Conservation (phyloP, 176 grass and related monocot species). For the Aegilops longissima region DNA sequence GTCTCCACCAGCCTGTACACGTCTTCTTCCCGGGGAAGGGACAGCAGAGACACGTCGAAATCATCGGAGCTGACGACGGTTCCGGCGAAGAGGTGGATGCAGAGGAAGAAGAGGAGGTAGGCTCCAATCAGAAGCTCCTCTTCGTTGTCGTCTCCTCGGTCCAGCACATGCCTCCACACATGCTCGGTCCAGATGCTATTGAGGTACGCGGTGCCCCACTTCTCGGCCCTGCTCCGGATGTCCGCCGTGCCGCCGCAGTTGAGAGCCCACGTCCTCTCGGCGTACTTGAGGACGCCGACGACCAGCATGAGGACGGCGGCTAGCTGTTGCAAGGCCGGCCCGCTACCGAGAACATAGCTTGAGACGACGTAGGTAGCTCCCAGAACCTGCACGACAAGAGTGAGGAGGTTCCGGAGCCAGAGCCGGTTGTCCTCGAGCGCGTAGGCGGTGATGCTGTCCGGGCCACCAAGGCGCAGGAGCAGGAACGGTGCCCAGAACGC, state of each 20-base stretch:
- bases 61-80: background rate
- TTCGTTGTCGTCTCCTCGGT: background rate
- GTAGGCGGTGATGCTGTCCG: no score
- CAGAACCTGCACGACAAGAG: background rate
- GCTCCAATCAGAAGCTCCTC: background rate
- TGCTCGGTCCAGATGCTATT: background rate
- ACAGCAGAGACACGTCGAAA: background rate
- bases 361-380: background rate
- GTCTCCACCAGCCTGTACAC: background rate
- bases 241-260: background rate
- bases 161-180: background rate
- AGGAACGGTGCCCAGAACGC: no score
- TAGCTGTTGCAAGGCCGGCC: background rate
- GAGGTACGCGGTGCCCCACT: background rate
- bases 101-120: background rate
- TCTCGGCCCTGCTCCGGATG: background rate
- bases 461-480: no score
- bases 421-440: no score
- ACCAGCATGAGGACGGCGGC: background rate
- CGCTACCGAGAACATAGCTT: background rate
- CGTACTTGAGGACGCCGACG: background rate
- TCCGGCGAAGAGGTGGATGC: background rate
- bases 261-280: background rate
- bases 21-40: background rate
- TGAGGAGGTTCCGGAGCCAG: background rate